phyloP scores from a whole-genome alignment of 495 filamentous ascomycete genomes.

The Aspergillus hancockii region DNA sequence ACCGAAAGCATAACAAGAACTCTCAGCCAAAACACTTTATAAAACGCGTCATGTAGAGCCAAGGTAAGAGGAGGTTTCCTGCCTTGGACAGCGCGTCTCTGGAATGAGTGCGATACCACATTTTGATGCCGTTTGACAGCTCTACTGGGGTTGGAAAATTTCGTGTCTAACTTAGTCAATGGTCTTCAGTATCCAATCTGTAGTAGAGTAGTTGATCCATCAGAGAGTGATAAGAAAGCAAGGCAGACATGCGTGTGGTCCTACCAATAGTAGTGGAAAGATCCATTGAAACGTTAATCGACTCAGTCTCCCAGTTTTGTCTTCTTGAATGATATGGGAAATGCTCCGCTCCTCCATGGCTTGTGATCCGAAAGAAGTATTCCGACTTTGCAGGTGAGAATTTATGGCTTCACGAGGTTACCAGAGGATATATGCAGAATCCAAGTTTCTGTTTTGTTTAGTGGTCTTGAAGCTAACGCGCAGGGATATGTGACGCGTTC shows the following conservation, averaged over 20 bases:
- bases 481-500: too few relatives aligned
- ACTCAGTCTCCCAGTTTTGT: neutral
- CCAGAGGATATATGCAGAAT: too few relatives aligned
- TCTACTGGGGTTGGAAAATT: neutral
- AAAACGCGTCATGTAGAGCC: neutral
- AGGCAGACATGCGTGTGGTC: neutral
- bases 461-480: too few relatives aligned
- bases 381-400: too few relatives aligned
- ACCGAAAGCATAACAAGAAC: neutral
- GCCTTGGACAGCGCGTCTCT: neutral
- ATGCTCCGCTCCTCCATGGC: neutral
- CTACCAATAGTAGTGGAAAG: slow-evolving; percentile 2
- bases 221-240: neutral
- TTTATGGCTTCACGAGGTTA: too few relatives aligned
- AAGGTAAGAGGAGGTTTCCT: neutral
- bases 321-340: neutral
- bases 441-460: too few relatives aligned
- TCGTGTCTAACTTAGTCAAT: neutral
- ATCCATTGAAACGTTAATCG: slow-evolving; percentile 5
- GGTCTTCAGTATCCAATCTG: slow-evolving; percentile 2
- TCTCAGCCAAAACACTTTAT: neutral
- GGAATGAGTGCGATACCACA: neutral
- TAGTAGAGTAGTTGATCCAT: neutral
- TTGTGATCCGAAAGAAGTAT: too few relatives aligned
- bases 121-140: neutral